Evolutionary conservation across 2,329 filamentous ascomycete species (phyloP), one percentile per base, ranked within the genome.

Genomic region (Botrytis paeoniae): DNA sequence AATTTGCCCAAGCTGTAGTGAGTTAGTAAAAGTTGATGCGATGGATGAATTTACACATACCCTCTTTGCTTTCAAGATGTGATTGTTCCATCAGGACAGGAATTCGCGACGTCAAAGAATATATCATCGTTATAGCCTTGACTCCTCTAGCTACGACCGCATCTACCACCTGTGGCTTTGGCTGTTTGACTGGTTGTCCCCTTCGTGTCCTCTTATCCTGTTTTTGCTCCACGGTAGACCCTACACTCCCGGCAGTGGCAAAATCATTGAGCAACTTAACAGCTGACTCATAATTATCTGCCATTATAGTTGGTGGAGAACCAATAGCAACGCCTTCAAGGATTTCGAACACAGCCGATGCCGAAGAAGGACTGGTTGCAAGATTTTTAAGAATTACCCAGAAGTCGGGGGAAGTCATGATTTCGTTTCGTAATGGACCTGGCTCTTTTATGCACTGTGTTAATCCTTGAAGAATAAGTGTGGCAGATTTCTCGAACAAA

Each of bases 341-440:
- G n/a, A 98, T 92, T 71, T 92, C 89, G 81, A 98, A 98, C 0
- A 97, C 94, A 25, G 91, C 86, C 0, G 91, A 86, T 2, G 94
- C 92, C 39, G 92, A 91, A 70, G 93, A 91, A 4, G 89, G 84
- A 75, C 91, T 88, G 37, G 86, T 85, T 64, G 93, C 90, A 29
- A 99, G 85, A 45, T 90, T 88, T 75, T 94, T 91, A 70, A 99
- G 85, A 22, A 98, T 93, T 8, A 92, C 92, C 96, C 96, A 99
- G 82, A 99, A 98, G 80, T 99, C 96, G 0, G 96, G 96, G 29
- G 95, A 98, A 22, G 93, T 95, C 83, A 97, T 97, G 77, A 98
- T 93, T 83, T 98, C 95, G 77, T 93, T 97, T 73, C 93, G 90
- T 41, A 99, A 85, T 20, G 92, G 89, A 39, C 91, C 90, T 0